phyloP scores from a whole-genome alignment of 2,329 filamentous ascomycete genomes.

The Macrophomina pseudophaseolina region DNA sequence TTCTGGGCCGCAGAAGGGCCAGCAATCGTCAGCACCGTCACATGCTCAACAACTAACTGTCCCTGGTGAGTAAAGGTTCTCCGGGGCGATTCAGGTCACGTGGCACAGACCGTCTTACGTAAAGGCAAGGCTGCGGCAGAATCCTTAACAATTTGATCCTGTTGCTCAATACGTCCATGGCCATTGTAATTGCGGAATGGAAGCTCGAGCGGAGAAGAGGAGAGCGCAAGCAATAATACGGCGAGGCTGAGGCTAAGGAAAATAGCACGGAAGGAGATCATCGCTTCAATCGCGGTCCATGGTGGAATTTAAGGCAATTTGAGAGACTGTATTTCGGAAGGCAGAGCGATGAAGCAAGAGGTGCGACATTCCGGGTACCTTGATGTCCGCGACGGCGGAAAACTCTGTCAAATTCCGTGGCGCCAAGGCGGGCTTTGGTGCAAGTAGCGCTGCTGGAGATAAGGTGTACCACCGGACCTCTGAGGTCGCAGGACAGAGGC shows the following conservation, averaged over 20 bases:
- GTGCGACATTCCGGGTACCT: background rate
- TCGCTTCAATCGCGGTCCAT: background rate
- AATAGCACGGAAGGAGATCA: background rate
- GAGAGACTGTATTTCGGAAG: background rate
- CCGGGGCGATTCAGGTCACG: background rate
- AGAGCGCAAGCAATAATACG: background rate
- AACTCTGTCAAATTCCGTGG: background rate
- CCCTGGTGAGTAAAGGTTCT: background rate
- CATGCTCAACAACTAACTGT: background rate
- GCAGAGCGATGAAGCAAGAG: background rate
- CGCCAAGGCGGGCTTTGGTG: background rate
- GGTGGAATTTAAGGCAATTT: too few species aligned
- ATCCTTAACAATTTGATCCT: background rate
- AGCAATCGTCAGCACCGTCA: background rate
- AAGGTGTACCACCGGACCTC: background rate
- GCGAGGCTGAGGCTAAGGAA: background rate
- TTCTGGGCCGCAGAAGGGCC: accelerated
- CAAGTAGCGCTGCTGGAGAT: background rate
- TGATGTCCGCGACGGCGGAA: background rate
- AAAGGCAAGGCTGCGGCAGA: background rate
- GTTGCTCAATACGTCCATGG: background rate
- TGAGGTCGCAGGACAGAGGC: too few species aligned
- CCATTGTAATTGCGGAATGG: background rate
- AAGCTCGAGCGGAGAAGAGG: background rate
- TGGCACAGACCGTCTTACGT: background rate